These are phyloP conservation scores for Pistacia vera DNA, from an alignment of 345 rosid species.

Conservation along the genomic window DNA sequence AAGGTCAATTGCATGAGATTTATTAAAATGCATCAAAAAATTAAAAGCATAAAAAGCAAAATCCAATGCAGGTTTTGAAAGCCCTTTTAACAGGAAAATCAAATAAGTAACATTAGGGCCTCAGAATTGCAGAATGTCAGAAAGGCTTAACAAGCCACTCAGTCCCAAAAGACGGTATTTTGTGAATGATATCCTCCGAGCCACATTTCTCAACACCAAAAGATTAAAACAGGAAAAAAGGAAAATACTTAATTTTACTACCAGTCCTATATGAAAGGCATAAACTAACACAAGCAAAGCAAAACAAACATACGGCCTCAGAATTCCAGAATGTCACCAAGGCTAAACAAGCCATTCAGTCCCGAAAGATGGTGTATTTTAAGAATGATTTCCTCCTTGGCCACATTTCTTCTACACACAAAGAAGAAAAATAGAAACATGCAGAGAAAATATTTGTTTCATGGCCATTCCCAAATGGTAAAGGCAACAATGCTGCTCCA, in stretches of 20 bases:
- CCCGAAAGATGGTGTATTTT: slow-evolving; percentile 32
- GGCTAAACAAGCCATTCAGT: slow-evolving; percentile 33
- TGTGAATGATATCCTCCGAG: neutral
- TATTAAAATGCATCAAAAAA: too few relatives aligned
- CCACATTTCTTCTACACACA: neutral
- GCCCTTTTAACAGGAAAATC: neutral
- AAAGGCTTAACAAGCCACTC: slow-evolving; percentile 31
- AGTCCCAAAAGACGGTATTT: slow-evolving; percentile 34
- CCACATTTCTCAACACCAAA: neutral
- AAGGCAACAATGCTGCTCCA: slow-evolving; percentile 54
- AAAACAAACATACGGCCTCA: slow-evolving; percentile 18
- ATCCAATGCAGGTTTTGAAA: neutral
- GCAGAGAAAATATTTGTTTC: slow-evolving; percentile 26
- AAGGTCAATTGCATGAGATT: too few relatives aligned
- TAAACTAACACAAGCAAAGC: neutral
- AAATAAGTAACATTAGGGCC: slow-evolving; percentile 8
- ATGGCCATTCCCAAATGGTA: slow-evolving; percentile 55
- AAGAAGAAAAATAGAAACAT: neutral
- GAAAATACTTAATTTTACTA: too few relatives aligned
- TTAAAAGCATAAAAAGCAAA: too few relatives aligned
- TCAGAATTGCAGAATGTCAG: slow-evolving; percentile 34
- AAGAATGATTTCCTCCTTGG: slow-evolving; percentile 20
- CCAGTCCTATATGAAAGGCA: too few relatives aligned
- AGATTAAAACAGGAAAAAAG: too few relatives aligned
- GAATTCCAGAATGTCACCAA: slow-evolving; percentile 35